These are phyloP conservation scores for Cucurbita moschata DNA, from an alignment of 306 rosid genomes.

Conservation along the genomic window DNA sequence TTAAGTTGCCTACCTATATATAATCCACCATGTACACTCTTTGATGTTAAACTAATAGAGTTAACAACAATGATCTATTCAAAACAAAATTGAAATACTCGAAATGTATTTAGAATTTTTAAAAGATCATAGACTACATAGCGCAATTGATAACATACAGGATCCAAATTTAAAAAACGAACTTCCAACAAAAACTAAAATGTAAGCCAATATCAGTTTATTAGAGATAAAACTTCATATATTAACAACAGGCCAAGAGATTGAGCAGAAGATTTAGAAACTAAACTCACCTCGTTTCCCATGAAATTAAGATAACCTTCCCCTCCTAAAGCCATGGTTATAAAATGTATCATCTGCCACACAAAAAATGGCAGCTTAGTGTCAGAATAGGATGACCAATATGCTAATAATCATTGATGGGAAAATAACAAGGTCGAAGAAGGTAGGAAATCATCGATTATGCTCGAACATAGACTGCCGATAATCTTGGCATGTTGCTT, in stretches of 20 bases:
- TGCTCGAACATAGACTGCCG: not conserved
- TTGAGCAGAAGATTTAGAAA: constrained; percentile 7
- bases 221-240: not conserved
- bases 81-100: not conserved
- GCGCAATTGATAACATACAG: not conserved
- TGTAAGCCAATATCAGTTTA: not conserved
- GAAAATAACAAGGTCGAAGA: not conserved
- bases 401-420: not conserved
- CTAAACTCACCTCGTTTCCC: constrained; percentile 83
- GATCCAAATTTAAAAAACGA: not conserved
- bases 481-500: no score
- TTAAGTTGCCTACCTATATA: not conserved
- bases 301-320: constrained; percentile 96
- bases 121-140: not conserved
- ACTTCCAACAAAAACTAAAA: not conserved
- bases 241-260: not conserved
- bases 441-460: not conserved
- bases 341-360: constrained; percentile 83
- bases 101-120: not conserved
- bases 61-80: not conserved
- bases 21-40: not conserved
- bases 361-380: not conserved
- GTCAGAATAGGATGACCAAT: not conserved
- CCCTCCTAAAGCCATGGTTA: constrained; percentile 93
- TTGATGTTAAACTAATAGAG: not conserved